Evolutionary conservation across 2,329 filamentous ascomycete species (phyloP).

Genomic region (Teratosphaeria gauchensis): DNA sequence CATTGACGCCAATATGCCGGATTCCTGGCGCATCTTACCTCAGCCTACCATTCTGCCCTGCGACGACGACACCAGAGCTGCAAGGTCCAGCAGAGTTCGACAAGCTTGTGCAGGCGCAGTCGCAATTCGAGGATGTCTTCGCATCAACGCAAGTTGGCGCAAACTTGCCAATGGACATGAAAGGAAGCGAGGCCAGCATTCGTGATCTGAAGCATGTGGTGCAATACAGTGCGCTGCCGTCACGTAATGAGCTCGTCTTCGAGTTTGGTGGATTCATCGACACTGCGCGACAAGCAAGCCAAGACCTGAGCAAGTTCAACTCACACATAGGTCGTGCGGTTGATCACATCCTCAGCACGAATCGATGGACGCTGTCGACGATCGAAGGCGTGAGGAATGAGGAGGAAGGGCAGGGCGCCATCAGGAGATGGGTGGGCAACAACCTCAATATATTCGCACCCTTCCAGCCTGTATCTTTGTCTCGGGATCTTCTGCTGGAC

Average conservation of each 20-base stretch:
- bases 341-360: constrained; percentile 64
- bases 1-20: constrained; percentile 59
- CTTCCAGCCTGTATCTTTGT: constrained; percentile 51
- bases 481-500: constrained; percentile 55
- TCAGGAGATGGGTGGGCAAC: constrained; percentile 33
- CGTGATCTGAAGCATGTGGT: constrained; percentile 66
- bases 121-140: constrained; percentile 66
- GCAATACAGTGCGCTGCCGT: constrained; percentile 57
- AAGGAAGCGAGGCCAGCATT: constrained; percentile 62
- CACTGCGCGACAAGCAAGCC: constrained; percentile 53
- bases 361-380: constrained; percentile 63
- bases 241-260: constrained; percentile 59
- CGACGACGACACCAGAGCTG: constrained; percentile 9
- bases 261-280: constrained; percentile 72
- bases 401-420: constrained; percentile 29
- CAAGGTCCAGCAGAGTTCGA: constrained; percentile 54
- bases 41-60: constrained; percentile 53
- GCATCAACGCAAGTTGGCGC: constrained; percentile 56
- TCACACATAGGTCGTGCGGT: constrained; percentile 63
- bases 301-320: constrained; percentile 65
- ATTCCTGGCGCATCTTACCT: constrained; percentile 56
- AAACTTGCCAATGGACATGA: constrained; percentile 67
- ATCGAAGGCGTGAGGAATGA: constrained; percentile 50
- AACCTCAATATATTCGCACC: constrained; percentile 44
- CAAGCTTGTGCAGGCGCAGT: constrained; percentile 62